phyloP scores from a whole-genome alignment of 768 basidiomycete genomes.

The Pleurotus salmoneostramineus region DNA sequence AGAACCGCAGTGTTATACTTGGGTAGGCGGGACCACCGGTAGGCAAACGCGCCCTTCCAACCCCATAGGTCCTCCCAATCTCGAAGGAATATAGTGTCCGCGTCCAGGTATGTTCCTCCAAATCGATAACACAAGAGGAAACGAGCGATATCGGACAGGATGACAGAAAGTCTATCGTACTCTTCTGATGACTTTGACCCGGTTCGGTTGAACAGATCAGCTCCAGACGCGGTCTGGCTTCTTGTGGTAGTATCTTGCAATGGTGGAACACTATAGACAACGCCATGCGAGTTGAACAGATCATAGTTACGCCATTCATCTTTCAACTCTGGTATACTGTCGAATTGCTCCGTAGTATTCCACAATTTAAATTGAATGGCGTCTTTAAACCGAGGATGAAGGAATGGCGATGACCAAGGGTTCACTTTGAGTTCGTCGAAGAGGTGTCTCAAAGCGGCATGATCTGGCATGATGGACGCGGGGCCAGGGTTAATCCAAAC shows the following conservation, averaged over 20 bases:
- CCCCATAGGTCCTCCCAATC: constrained; percentile 99
- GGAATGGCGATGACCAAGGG: constrained; percentile 94
- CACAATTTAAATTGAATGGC: constrained; percentile 94
- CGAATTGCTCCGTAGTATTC: constrained; percentile 98
- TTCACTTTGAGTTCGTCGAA: constrained; percentile 74
- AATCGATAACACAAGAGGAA: constrained; percentile 97
- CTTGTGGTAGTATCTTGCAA: constrained; percentile 16
- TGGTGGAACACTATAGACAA: constrained; percentile 61
- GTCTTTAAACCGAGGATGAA: constrained; percentile 89
- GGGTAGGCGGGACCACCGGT: constrained; percentile 89
- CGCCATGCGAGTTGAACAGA: constrained; percentile 86
- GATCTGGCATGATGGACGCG: constrained; percentile 85
- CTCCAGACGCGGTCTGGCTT: constrained; percentile 19
- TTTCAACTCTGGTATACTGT: constrained; percentile 84
- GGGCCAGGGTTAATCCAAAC: constrained; percentile 99
- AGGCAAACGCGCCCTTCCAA: constrained; percentile 95
- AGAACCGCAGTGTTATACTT: constrained; percentile 97
- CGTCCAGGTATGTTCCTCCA: constrained; percentile 95
- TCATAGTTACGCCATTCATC: constrained; percentile 83
- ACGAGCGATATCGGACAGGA: constrained; percentile 94
- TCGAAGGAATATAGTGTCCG: constrained; percentile 91
- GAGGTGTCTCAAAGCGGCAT: constrained; percentile 79
- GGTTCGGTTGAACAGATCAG: constrained; percentile 61
- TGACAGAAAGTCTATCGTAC: constrained; percentile 90
- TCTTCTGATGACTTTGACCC: constrained; percentile 83